Conservation (phyloP, 495 filamentous ascomycete species). For the Penicillium macrosclerotiorum region DNA sequence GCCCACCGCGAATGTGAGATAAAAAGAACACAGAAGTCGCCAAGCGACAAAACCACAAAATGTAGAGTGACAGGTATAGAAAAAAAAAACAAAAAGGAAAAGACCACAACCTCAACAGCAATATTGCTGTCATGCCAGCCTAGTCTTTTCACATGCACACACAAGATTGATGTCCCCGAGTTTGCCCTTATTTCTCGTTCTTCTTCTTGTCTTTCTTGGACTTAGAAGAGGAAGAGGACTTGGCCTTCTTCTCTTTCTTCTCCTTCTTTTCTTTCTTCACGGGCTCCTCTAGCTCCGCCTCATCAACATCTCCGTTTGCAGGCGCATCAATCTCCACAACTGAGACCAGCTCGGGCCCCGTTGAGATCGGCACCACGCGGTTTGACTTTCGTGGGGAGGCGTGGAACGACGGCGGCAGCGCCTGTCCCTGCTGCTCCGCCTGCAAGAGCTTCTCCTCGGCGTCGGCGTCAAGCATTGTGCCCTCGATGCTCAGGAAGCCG, state of each 20-base stretch:
- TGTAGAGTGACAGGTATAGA: too few species aligned
- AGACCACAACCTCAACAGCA: background rate
- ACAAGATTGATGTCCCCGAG: background rate
- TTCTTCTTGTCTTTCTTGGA: constrained; percentile 25
- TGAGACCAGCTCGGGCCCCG: constrained; percentile 12
- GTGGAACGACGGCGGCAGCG: constrained; percentile 18
- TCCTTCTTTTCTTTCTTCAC: constrained; percentile 20
- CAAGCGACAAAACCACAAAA: too few species aligned
- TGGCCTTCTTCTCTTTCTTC: constrained; percentile 25
- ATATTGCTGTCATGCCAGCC: background rate
- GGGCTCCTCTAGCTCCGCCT: constrained; percentile 6
- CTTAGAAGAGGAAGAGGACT: too few species aligned
- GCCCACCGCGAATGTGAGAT: constrained; percentile 25
- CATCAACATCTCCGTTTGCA: background rate
- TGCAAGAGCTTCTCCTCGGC: constrained; percentile 42
- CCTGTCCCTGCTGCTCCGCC: constrained; percentile 36
- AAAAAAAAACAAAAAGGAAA: background rate
- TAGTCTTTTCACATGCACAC: background rate
- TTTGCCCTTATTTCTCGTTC: constrained; percentile 15
- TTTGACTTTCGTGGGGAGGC: constrained; percentile 7
- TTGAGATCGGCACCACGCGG: constrained; percentile 21
- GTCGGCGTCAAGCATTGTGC: constrained; percentile 57
- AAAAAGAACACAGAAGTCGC: constrained; percentile 7
- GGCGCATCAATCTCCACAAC: constrained; percentile 17
- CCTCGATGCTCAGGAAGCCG: constrained; percentile 67